These are phyloP conservation scores for Carpinus fangiana DNA, from an alignment of 306 rosid species.

Conservation along the genomic window DNA sequence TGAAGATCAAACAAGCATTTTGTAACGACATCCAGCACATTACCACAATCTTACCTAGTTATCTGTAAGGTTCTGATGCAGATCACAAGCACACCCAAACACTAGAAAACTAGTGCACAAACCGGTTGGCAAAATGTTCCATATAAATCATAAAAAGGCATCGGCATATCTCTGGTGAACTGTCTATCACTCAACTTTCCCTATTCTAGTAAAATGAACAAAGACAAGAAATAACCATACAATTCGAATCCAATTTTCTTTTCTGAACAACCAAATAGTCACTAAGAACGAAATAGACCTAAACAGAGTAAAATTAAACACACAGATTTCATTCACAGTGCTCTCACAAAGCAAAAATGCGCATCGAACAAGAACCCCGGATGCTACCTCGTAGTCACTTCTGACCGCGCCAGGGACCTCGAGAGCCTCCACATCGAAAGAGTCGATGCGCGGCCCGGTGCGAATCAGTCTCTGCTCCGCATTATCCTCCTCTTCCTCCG, in stretches of 20 bases:
- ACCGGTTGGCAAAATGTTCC: not conserved
- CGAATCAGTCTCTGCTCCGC: conserved; percentile 83
- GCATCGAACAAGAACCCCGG: conserved; percentile 2
- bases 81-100: not conserved
- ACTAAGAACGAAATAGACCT: not conserved
- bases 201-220: not conserved
- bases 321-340: not conserved
- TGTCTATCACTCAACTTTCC: not conserved
- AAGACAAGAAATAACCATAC: not conserved
- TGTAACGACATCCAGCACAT: not conserved
- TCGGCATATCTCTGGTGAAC: not conserved
- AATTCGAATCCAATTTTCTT: not conserved
- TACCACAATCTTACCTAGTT: not conserved
- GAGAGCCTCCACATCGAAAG: conserved; percentile 97
- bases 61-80: not conserved
- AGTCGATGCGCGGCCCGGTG: conserved; percentile 90
- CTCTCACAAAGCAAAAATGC: not conserved
- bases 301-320: not conserved
- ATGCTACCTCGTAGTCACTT: conserved; percentile 66
- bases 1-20: not conserved
- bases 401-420: conserved; percentile 85
- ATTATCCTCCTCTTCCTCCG: conserved; percentile 83
- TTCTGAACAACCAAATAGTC: conserved; percentile 4
- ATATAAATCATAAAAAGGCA: not conserved
- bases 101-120: not conserved